These are phyloP conservation scores for Phialophora chinensis DNA, from an alignment of 2,329 filamentous ascomycete species.

Conservation along the genomic window DNA sequence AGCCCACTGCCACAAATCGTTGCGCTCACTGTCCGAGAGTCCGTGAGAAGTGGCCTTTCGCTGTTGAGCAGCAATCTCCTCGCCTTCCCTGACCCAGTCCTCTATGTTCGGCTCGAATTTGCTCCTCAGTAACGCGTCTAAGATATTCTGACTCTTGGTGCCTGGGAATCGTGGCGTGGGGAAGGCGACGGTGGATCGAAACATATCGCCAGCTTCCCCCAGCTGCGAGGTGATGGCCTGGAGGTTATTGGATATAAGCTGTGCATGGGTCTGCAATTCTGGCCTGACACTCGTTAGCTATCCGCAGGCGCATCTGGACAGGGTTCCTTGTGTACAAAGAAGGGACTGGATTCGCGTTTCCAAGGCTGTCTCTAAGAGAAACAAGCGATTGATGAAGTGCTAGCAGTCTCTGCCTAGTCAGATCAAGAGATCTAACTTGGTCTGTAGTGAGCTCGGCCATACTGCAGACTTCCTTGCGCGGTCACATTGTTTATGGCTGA, in stretches of 20 bases:
- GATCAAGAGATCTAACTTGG: conserved; percentile 69
- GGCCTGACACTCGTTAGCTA: conserved; percentile 55
- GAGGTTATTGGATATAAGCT: conserved; percentile 74
- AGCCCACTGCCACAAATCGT: conserved; percentile 66
- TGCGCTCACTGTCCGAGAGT: conserved; percentile 57
- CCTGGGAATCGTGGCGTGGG: conserved; percentile 77
- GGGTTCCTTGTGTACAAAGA: conserved; percentile 60
- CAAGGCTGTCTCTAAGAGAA: conserved; percentile 66
- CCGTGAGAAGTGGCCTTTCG: conserved; percentile 29
- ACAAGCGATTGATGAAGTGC: conserved; percentile 72
- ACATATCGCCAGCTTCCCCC: conserved; percentile 68
- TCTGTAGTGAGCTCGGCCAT: conserved; percentile 50
- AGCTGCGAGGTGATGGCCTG: conserved; percentile 69
- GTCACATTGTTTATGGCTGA: not conserved
- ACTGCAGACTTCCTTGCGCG: not conserved
- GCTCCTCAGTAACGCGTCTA: conserved; percentile 76
- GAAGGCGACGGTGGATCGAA: conserved; percentile 73
- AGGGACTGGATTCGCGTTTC: conserved; percentile 69
- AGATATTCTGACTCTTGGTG: conserved; percentile 68
- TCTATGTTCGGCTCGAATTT: conserved; percentile 81
- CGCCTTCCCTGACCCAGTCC: conserved; percentile 71
- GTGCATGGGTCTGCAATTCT: conserved; percentile 73
- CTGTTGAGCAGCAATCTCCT: conserved; percentile 51
- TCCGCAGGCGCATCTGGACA: not conserved
- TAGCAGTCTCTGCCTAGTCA: conserved; percentile 70